Evolutionary conservation across 2,329 filamentous ascomycete species (phyloP).

Genomic region (Cercospora janseana): DNA sequence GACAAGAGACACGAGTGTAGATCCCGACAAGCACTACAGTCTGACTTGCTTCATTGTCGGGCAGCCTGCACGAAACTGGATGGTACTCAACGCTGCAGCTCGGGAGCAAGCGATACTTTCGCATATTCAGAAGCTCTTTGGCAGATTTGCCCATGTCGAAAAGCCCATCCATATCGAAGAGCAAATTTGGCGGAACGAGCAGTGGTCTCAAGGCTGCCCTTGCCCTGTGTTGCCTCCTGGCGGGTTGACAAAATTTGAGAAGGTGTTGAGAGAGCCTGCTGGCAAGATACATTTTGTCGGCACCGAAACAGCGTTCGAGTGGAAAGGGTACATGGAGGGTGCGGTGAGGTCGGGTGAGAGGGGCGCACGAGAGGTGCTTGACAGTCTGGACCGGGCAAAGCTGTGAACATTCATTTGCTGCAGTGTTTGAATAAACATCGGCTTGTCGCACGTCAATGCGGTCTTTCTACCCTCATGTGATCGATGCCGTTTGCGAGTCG

Average conservation of each 20-base stretch:
- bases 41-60: constrained; percentile 48
- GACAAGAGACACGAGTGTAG: constrained; percentile 46
- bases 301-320: constrained; percentile 53
- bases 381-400: neutral
- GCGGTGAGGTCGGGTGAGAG: constrained; percentile 52
- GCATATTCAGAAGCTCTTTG: constrained; percentile 39
- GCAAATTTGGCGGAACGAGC: constrained; percentile 32
- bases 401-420: neutral
- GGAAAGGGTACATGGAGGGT: constrained; percentile 61
- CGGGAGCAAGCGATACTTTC: constrained; percentile 37
- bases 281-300: constrained; percentile 54
- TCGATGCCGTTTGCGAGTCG: no score
- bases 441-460: neutral
- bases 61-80: constrained; percentile 41
- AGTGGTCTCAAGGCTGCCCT: constrained; percentile 34
- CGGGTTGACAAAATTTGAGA: constrained; percentile 27
- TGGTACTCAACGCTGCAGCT: constrained; percentile 29
- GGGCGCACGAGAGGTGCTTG: constrained; percentile 49
- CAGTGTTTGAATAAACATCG: neutral
- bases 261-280: constrained; percentile 28
- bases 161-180: constrained; percentile 36
- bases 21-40: constrained; percentile 28
- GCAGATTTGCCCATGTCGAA: constrained; percentile 30
- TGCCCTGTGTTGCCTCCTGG: constrained; percentile 31
- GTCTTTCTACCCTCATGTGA: neutral